A percentile compares a stretch with the other conserved stretches of the same genome.
These are phyloP conservation scores for Hygrophila difformis DNA, from an alignment of 257 asterid genomes.

Conservation along the genomic window DNA sequence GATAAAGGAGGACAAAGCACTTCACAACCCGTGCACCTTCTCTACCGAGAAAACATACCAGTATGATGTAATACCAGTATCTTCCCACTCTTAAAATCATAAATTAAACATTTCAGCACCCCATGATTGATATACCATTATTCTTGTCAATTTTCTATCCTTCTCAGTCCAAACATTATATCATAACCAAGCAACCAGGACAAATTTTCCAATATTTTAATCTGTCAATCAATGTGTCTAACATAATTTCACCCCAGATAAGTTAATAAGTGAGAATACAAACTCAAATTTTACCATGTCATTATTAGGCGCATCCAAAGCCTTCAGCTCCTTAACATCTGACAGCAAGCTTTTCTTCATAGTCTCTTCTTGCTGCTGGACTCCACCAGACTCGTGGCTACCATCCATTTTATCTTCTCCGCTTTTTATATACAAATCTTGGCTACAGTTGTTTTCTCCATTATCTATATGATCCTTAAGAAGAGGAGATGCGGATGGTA, in stretches of 20 bases:
- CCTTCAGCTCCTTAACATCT: conserved; percentile 28
- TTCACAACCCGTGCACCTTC: neutral
- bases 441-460: conserved; percentile 21
- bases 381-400: conserved; percentile 21
- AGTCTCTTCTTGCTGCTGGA: conserved; percentile 16
- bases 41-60: conserved; percentile 5
- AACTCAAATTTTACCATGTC: conserved; percentile 31
- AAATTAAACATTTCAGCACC: conserved; percentile 7
- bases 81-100: neutral
- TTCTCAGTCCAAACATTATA: neutral
- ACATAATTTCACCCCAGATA: neutral
- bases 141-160: conserved; percentile 11
- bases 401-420: conserved; percentile 15
- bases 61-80: too few species aligned
- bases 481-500: conserved; percentile 25
- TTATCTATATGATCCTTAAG: conserved; percentile 25
- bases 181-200: neutral
- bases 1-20: neutral
- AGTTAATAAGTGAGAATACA: neutral
- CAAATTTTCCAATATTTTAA: neutral
- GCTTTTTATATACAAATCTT: conserved; percentile 17
- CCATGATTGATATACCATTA: neutral
- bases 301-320: conserved; percentile 18
- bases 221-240: neutral
- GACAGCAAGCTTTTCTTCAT: conserved; percentile 24